phyloP scores from a whole-genome alignment of 345 rosid genomes.

The Salix suchowensis region DNA sequence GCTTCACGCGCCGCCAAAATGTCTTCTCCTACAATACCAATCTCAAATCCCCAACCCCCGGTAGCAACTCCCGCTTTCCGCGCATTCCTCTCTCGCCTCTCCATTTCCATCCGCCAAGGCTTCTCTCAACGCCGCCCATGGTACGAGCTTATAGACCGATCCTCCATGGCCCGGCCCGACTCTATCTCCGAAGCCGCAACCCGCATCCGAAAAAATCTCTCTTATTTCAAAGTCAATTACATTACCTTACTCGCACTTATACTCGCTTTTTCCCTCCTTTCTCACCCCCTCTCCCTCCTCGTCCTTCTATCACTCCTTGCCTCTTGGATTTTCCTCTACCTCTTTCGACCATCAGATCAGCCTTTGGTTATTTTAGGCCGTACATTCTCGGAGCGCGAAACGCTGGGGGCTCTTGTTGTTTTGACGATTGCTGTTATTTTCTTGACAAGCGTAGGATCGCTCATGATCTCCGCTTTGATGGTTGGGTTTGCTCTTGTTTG shows the following conservation, averaged over 20 bases:
- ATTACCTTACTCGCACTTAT: constrained; percentile 49
- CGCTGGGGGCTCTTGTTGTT: constrained; percentile 49
- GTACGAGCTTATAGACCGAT: constrained; percentile 64
- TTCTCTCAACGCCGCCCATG: constrained; percentile 82
- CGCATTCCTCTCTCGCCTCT: constrained; percentile 59
- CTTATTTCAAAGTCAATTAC: constrained; percentile 74
- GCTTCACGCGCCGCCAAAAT: constrained; percentile 33
- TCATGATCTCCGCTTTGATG: constrained; percentile 63
- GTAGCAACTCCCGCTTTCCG: constrained; percentile 75
- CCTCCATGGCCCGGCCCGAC: constrained; percentile 56
- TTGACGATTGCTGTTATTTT: constrained; percentile 60
- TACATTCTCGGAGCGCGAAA: constrained; percentile 72
- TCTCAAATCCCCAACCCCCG: constrained; percentile 56
- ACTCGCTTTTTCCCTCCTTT: constrained; percentile 64
- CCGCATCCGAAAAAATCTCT: constrained; percentile 57
- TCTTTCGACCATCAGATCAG: constrained; percentile 76
- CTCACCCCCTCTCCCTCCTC: constrained; percentile 74
- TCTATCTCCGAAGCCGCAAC: constrained; percentile 61
- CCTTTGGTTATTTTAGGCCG: constrained; percentile 62
- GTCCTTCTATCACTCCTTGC: constrained; percentile 55
- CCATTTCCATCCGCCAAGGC: constrained; percentile 62
- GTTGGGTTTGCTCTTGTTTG: constrained; percentile 65
- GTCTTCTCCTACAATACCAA: constrained; percentile 56
- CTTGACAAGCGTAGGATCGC: constrained; percentile 75
- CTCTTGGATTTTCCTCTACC: constrained; percentile 62